Evolutionary conservation across 352 stramenopile genomes (phyloP), one percentile per base, ranked within the genome.

Genomic region (Globisporangium orthogonon): DNA sequence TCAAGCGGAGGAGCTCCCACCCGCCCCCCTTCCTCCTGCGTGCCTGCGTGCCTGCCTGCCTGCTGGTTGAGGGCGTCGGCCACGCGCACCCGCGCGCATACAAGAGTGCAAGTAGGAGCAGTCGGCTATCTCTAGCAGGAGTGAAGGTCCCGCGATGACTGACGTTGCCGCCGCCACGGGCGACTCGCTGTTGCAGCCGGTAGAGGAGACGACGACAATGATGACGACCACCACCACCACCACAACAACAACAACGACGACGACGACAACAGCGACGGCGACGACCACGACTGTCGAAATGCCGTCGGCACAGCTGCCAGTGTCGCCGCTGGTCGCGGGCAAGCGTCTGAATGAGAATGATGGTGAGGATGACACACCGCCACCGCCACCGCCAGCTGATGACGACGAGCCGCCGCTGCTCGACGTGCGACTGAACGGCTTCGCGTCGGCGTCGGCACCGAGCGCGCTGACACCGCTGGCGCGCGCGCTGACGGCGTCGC

Each of bases 401-500:
- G 50, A 63, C 17, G 47, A 47, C 2, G 35, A 51, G 35, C 50
- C 59, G 43, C 18, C 39, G 18, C 18, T 60, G 28, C 14, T 54
- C 15, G 40, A 56, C 31, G 53, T 54, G 59, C 23, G 41, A 7
- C 23, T 61, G 9, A 72, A 73, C 50, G 67, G 46, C 15, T 66
- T 68, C 23, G 68, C 47, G 50, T 68, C 74, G 7, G n/a, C 61
- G 15, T 80, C 70, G 14, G 65, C 72, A 13, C 70, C 73, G 11
- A 65, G 44, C 44, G 58, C 62, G n/a, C 35, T 70, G 44, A 75
- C 74, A 31, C 72, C 70, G 17, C 53, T 82, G 4, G 68, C 70
- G 18, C 57, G 35, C 18, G 64, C 70, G 45, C 55, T 71, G 46
- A 48, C 54, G 29, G 61, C 52, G 41, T 76, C 75, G 40, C 67